These are phyloP conservation scores for Boletus subcaerulescens DNA, from an alignment of 768 basidiomycete species.

Conservation along the genomic window DNA sequence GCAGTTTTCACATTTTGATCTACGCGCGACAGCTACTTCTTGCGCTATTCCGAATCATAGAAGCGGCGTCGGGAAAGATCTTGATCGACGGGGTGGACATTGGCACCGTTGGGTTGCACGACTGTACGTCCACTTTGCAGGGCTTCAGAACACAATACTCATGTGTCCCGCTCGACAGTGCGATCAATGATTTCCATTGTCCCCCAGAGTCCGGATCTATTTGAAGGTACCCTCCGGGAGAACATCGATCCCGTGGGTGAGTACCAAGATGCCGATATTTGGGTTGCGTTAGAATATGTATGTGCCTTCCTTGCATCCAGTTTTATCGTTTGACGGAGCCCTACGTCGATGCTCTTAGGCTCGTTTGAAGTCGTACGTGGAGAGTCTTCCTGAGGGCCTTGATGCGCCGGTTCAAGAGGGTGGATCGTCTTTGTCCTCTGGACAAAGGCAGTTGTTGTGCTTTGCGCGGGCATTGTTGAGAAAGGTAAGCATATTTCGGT, in stretches of 20 bases:
- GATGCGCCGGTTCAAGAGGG: slow-evolving; percentile 76
- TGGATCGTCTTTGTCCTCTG: slow-evolving; percentile 77
- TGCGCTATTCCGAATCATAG: slow-evolving; percentile 75
- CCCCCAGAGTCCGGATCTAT: slow-evolving; percentile 72
- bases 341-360: slow-evolving; percentile 36
- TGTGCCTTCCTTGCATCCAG: neutral
- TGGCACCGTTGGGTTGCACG: slow-evolving; percentile 69
- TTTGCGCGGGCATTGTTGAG: slow-evolving; percentile 83
- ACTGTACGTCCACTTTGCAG: slow-evolving; percentile 27
- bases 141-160: neutral
- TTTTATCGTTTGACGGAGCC: neutral
- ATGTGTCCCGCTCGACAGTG: slow-evolving; percentile 35
- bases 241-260: slow-evolving; percentile 87
- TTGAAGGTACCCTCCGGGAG: slow-evolving; percentile 73
- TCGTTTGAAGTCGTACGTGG: slow-evolving; percentile 66
- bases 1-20: neutral
- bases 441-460: slow-evolving; percentile 86
- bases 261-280: slow-evolving; percentile 77
- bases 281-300: slow-evolving; percentile 77
- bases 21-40: slow-evolving; percentile 46
- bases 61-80: slow-evolving; percentile 65
- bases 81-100: slow-evolving; percentile 76
- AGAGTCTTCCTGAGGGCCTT: slow-evolving; percentile 60
- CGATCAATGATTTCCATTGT: slow-evolving; percentile 82
- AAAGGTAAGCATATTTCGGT: slow-evolving; percentile 43